Conservation (phyloP, 345 rosid genomes). For the Heritiera fomes region DNA sequence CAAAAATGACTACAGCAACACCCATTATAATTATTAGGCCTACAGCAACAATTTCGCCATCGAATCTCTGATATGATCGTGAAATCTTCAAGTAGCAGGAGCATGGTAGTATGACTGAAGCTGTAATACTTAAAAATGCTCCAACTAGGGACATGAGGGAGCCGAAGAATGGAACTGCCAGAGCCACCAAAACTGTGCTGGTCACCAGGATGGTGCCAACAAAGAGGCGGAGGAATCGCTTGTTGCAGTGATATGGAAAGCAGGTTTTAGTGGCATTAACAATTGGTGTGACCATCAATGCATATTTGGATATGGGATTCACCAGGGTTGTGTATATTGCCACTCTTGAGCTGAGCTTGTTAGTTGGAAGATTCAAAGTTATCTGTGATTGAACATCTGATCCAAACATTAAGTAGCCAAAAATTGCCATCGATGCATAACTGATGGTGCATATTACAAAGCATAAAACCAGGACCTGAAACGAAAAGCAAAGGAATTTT, state of each 20-base stretch:
- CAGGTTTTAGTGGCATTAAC: conserved; percentile 37
- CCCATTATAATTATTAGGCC: conserved; percentile 32
- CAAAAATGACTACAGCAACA: conserved; percentile 36
- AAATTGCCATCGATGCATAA: conserved; percentile 54
- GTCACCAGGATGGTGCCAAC: conserved; percentile 44
- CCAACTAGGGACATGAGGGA: conserved; percentile 61
- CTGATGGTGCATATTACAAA: conserved; percentile 47
- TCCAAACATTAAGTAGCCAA: conserved; percentile 68
- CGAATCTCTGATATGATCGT: conserved; percentile 31
- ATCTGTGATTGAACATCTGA: conserved; percentile 46
- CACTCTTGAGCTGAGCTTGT: conserved; percentile 48
- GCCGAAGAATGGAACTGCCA: conserved; percentile 51
- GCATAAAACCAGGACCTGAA: conserved; percentile 57
- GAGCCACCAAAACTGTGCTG: conserved; percentile 52
- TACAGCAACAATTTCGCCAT: conserved; percentile 37
- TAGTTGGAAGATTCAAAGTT: conserved; percentile 52
- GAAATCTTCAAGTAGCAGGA: conserved; percentile 58
- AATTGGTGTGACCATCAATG: conserved; percentile 58
- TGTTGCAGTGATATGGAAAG: conserved; percentile 34
- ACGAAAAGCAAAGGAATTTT: not conserved
- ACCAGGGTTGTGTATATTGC: conserved; percentile 66
- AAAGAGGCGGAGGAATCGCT: conserved; percentile 26
- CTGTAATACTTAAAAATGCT: conserved; percentile 51
- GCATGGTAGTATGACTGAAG: conserved; percentile 51
- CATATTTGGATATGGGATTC: conserved; percentile 58